phyloP scores from a whole-genome alignment of 106 monocot species.

The Phalaenopsis equestris region DNA sequence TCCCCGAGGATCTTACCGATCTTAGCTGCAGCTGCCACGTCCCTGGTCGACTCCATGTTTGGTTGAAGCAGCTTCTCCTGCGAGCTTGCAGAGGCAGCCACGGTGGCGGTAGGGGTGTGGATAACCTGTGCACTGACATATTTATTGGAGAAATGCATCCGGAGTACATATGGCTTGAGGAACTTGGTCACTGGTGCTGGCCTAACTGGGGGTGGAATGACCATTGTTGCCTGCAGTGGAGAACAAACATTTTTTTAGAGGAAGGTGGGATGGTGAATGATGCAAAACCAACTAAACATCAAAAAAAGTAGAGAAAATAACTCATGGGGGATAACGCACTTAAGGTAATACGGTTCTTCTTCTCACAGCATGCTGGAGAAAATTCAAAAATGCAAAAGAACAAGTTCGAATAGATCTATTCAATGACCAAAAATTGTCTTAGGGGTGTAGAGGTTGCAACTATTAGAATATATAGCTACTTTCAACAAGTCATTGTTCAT shows the following conservation, averaged over 20 bases:
- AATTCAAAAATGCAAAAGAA: too few species aligned
- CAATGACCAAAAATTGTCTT: too few species aligned
- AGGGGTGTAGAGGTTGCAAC: too few species aligned
- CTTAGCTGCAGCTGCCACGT: constrained; percentile 75
- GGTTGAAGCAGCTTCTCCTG: constrained; percentile 78
- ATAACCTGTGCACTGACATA: constrained; percentile 69
- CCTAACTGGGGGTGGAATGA: constrained; percentile 55
- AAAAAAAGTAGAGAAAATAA: too few species aligned
- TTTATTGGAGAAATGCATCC: constrained; percentile 85
- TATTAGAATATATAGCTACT: too few species aligned
- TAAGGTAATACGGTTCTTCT: too few species aligned
- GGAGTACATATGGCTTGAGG: constrained; percentile 72
- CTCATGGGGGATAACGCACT: too few species aligned
- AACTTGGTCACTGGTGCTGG: constrained; percentile 41
- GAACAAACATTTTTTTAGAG: background rate
- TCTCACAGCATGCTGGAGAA: too few species aligned
- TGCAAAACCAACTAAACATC: too few species aligned
- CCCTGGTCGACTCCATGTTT: constrained; percentile 61
- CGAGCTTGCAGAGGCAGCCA: constrained; percentile 75
- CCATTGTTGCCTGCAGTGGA: constrained; percentile 27
- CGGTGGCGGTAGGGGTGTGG: constrained; percentile 73
- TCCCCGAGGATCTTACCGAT: constrained; percentile 79
- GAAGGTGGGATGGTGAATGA: too few species aligned
- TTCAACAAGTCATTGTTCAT: too few species aligned
- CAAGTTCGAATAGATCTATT: too few species aligned